A percentile compares a stretch with the other conserved stretches of the same genome.
These are phyloP conservation scores for Trypanosomatidae sp. DNA, from an alignment of 208 protist genomes.

Conservation along the genomic window DNA sequence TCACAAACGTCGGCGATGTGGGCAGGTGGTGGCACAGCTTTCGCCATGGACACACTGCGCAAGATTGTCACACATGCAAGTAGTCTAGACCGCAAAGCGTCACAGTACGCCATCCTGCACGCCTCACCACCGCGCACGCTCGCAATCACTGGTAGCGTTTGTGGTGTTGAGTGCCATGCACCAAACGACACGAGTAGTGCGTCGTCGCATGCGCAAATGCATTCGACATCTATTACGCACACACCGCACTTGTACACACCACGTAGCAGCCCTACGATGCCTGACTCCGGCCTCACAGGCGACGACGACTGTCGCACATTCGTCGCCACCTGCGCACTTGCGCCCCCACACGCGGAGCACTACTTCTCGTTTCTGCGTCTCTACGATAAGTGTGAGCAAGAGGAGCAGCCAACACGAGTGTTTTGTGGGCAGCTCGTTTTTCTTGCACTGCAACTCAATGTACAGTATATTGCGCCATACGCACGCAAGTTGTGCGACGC, in stretches of 20 bases:
- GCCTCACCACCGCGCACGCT: constrained; percentile 27
- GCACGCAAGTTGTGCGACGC: constrained; percentile 28
- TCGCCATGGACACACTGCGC: constrained; percentile 59
- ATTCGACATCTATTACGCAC: no score
- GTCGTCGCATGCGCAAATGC: no score
- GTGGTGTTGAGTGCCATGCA: no score
- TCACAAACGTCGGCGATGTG: constrained; percentile 3
- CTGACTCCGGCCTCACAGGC: no score
- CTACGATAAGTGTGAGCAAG: constrained; percentile 67
- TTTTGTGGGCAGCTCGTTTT: constrained; percentile 69
- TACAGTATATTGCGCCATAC: constrained; percentile 45
- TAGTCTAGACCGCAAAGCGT: constrained; percentile 73
- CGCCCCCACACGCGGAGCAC: constrained; percentile 43
- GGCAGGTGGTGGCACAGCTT: constrained; percentile 13
- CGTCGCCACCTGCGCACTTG: background rate
- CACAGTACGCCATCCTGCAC: constrained; percentile 69
- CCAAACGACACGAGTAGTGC: no score
- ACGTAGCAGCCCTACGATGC: no score
- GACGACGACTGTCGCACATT: no score
- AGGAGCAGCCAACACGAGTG: constrained; percentile 15
- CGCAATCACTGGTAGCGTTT: no score
- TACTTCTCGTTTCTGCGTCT: constrained; percentile 85
- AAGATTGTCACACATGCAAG: constrained; percentile 53
- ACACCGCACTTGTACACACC: no score
- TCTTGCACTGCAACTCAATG: constrained; percentile 67